Percentiles rank a stretch among this genome's conserved stretches.
phyloP scores from a whole-genome alignment of 495 filamentous ascomycete genomes.

The Daldinia bambusicola region DNA sequence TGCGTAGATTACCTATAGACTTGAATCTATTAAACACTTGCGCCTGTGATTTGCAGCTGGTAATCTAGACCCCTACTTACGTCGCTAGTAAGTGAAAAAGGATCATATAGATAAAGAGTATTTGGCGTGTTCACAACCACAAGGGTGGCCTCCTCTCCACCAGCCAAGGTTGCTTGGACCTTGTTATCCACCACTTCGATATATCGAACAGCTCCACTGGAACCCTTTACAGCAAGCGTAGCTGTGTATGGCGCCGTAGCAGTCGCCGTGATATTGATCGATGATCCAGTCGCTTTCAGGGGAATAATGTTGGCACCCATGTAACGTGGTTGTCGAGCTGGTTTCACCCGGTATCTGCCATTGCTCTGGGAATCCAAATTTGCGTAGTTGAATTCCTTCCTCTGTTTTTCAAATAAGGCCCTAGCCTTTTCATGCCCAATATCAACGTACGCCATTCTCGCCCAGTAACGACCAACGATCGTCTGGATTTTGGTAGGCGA shows the following conservation, averaged over 20 bases:
- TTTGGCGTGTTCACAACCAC: conserved; percentile 57
- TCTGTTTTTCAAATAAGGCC: conserved; percentile 47
- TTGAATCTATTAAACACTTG: conserved; percentile 21
- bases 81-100: conserved; percentile 54
- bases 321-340: conserved; percentile 54
- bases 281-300: conserved; percentile 48
- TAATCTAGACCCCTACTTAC: conserved; percentile 54
- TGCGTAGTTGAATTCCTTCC: conserved; percentile 51
- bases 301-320: conserved; percentile 61
- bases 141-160: conserved; percentile 54
- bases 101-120: conserved; percentile 53
- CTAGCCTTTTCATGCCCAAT: conserved; percentile 54
- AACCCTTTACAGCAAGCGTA: conserved; percentile 48
- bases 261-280: conserved; percentile 48
- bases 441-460: conserved; percentile 59
- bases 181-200: conserved; percentile 41
- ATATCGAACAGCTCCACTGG: conserved; percentile 47
- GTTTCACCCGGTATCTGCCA: conserved; percentile 56
- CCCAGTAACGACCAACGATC: conserved; percentile 58
- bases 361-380: conserved; percentile 52
- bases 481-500: conserved; percentile 49
- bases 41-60: conserved; percentile 52
- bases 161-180: conserved; percentile 43
- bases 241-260: conserved; percentile 48
- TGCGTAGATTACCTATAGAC: too few species aligned